Evolutionary conservation across 148 eudicot species (phyloP).

Genomic region (Beta vulgaris): DNA sequence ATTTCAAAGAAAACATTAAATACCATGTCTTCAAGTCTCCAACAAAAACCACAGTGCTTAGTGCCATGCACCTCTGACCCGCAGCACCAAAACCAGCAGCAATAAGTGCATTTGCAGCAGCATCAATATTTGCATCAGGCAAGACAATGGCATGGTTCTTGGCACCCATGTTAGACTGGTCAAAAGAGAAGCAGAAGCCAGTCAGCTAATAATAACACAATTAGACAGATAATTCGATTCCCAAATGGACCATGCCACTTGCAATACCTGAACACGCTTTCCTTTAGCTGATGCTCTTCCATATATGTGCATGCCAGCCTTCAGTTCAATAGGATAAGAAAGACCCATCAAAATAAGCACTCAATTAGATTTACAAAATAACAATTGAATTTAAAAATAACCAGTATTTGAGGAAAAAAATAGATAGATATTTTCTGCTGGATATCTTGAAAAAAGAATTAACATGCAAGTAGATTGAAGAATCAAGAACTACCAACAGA

Average conservation of each 20-base stretch:
- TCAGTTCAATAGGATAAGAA: slow-evolving; percentile 17
- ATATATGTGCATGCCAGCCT: slow-evolving; percentile 99
- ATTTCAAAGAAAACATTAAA: background rate
- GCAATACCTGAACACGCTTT: slow-evolving; percentile 91
- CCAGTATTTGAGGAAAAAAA: background rate
- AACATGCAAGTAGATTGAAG: background rate
- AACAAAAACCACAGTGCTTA: slow-evolving; percentile 81
- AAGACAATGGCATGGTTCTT: slow-evolving; percentile 83
- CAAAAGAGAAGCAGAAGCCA: slow-evolving; percentile 13
- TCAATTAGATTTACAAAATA: background rate
- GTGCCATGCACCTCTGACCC: slow-evolving; percentile 89
- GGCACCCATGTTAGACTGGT: slow-evolving; percentile 86
- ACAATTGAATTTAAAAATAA: background rate
- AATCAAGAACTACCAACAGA: too few species aligned
- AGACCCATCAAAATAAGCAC: background rate
- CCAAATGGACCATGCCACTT: background rate
- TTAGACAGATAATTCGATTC: background rate
- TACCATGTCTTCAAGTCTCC: slow-evolving; percentile 78
- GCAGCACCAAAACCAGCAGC: slow-evolving; percentile 97
- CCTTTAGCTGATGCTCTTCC: slow-evolving; percentile 90
- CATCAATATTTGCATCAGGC: slow-evolving; percentile 83
- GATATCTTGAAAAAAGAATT: background rate
- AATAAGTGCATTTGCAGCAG: slow-evolving; percentile 66
- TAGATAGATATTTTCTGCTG: background rate
- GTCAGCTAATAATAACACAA: background rate